These are phyloP conservation scores for Erodium maritimum DNA, from an alignment of 345 rosid genomes.

Conservation along the genomic window DNA sequence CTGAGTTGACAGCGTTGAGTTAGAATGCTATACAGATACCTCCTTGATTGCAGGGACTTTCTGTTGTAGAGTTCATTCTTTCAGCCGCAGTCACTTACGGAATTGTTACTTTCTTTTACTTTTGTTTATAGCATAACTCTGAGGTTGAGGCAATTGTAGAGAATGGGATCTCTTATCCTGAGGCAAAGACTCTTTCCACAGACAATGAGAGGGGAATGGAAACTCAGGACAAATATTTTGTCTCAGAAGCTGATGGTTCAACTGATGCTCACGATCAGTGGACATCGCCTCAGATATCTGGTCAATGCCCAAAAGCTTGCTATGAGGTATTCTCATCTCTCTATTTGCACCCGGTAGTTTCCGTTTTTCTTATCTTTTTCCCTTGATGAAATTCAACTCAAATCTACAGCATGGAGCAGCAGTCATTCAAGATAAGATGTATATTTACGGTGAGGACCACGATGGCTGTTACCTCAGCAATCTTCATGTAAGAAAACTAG, in stretches of 20 bases:
- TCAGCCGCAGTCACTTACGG: no score
- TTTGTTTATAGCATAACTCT: slow-evolving; percentile 35
- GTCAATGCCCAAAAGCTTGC: slow-evolving; percentile 80
- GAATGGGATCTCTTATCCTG: slow-evolving; percentile 52
- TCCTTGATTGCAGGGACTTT: neutral
- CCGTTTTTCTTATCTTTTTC: slow-evolving; percentile 11
- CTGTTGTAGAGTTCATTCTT: neutral
- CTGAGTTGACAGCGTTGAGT: neutral
- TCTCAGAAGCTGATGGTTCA: slow-evolving; percentile 66
- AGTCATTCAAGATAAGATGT: slow-evolving; percentile 86
- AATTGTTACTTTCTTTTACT: neutral
- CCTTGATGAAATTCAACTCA: slow-evolving; percentile 8
- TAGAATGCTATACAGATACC: neutral
- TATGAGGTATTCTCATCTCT: slow-evolving; percentile 56
- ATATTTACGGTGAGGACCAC: slow-evolving; percentile 87
- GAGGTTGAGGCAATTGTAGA: slow-evolving; percentile 41
- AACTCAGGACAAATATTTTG: slow-evolving; percentile 87
- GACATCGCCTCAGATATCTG: slow-evolving; percentile 66
- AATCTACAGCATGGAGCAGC: slow-evolving; percentile 83
- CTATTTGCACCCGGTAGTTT: slow-evolving; percentile 2
- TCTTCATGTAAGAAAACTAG: slow-evolving; percentile 64
- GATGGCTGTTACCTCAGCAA: slow-evolving; percentile 95
- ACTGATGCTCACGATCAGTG: slow-evolving; percentile 84
- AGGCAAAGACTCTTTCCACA: slow-evolving; percentile 57
- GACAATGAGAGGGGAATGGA: slow-evolving; percentile 57